Percentiles rank a stretch among this genome's conserved stretches.
Conservation (phyloP, 331 rosid species). For the Ulmus americana region DNA sequence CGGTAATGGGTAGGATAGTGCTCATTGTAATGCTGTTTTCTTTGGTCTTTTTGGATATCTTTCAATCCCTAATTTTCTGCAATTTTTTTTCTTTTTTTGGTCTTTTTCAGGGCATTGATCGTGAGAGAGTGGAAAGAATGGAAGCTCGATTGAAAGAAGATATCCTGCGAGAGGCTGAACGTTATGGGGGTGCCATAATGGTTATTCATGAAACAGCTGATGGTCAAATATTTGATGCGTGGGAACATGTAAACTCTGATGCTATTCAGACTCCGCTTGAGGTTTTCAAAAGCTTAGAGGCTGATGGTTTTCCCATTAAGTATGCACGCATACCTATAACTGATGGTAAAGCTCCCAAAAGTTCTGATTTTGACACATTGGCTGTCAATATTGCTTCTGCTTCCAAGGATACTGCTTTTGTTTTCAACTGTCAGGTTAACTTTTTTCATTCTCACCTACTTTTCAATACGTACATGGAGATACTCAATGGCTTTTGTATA, state of each 20-base stretch:
- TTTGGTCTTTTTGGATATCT: neutral
- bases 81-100: too few species aligned
- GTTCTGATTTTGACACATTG: slow-evolving; percentile 76
- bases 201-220: slow-evolving; percentile 86
- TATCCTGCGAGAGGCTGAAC: slow-evolving; percentile 71
- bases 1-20: too few species aligned
- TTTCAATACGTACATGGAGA: slow-evolving; percentile 21
- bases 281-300: slow-evolving; percentile 69
- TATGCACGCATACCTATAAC: slow-evolving; percentile 95
- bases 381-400: slow-evolving; percentile 76
- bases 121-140: slow-evolving; percentile 82
- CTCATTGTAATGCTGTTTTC: too few species aligned
- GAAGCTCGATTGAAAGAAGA: slow-evolving; percentile 79
- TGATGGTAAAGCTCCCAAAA: slow-evolving; percentile 90
- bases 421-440: slow-evolving; percentile 88
- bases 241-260: slow-evolving; percentile 68
- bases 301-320: slow-evolving; percentile 76
- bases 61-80: neutral
- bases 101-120: slow-evolving; percentile 61
- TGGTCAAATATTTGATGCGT: slow-evolving; percentile 74
- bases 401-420: slow-evolving; percentile 68
- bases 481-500: slow-evolving; percentile 8
- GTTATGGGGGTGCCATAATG: slow-evolving; percentile 69
- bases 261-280: slow-evolving; percentile 84
- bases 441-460: slow-evolving; percentile 28